A percentile compares a stretch with the other conserved stretches of the same genome.
Conservation (phyloP, 495 filamentous ascomycete species). For the Aspergillus affinis region DNA sequence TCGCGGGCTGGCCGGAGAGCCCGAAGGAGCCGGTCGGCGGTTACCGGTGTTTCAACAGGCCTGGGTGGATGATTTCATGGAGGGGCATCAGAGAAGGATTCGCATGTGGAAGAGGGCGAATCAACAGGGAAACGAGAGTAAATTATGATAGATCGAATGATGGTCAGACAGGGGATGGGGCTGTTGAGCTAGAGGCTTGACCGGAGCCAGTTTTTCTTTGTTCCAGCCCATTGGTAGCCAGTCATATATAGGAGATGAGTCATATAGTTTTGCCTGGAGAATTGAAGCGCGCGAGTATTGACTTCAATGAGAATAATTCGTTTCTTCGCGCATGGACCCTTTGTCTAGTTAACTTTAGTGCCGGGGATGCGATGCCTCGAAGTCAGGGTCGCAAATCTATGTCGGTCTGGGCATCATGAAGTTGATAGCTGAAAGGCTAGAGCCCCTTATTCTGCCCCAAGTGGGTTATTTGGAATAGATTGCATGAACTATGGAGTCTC, state of each 20-base stretch:
- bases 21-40: slow-evolving; percentile 36
- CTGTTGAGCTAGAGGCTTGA: not conserved
- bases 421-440: too few species aligned
- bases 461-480: too few species aligned
- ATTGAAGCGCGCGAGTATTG: not conserved
- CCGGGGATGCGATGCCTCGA: too few species aligned
- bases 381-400: too few species aligned
- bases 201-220: not conserved
- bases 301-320: not conserved
- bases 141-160: not conserved
- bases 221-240: not conserved
- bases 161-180: too few species aligned
- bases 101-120: slow-evolving; percentile 45
- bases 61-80: slow-evolving; percentile 51
- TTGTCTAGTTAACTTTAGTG: not conserved
- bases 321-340: not conserved
- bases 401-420: too few species aligned
- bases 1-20: slow-evolving; percentile 47
- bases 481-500: too few species aligned
- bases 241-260: not conserved
- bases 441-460: too few species aligned
- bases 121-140: slow-evolving; percentile 12
- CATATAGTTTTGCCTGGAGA: too few species aligned
- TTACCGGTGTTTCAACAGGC: slow-evolving; percentile 47
- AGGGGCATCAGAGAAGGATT: slow-evolving; percentile 48